Base-by-base conservation (phyloP, 176 grass and related monocot genomes). In the Oryza brachyantha region DNA sequence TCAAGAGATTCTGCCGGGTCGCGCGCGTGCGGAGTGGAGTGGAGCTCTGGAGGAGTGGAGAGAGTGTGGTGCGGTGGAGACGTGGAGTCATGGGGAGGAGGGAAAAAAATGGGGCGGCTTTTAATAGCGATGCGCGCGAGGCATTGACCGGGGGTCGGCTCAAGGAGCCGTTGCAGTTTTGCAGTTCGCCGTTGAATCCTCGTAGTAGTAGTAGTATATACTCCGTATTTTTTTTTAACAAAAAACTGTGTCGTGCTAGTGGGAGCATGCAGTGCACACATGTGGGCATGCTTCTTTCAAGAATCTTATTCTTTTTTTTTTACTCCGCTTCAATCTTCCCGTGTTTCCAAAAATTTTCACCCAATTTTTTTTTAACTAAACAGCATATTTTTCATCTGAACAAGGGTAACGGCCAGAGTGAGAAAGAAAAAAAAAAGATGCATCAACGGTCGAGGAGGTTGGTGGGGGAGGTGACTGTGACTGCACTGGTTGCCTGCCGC, bases 151-250 rank as follows among this genome's bases (percentile, higher is more conserved):
- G 6, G 21, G 54, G 38, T 38, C 22, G 54, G 8, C 42, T 5
- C 31, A 76, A 86, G 73, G 85, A 82, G 85, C 79, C 85, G 85
- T 86, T 86, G 72, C 39, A 54, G 31, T 54, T 45, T 57, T 57
- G 52, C 52, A 24, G 21, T 57, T 57, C 52, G 52, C 50, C 48
- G 50, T 68, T 66, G 73, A 1, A 38, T 13, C 6, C 52, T 3
- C 52, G 42, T 16, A 45, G 6, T 45, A n/a, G n/a, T n/a, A n/a
- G n/a, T n/a, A n/a, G n/a, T n/a, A n/a, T n/a, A n/a, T n/a, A n/a
- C n/a, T n/a, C n/a, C n/a, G n/a, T n/a, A 0, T 45, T 16, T 22
- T 22, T 55, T n/a, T n/a, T 50, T 50, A 2, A 13, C 2, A 12
- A 41, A 41, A 12, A 12, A 41, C 10, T 41, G 10, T 41, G 0